Evolutionary conservation across 1,284 basidiomycete genomes (phyloP).

Genomic region (Trametes sp.): DNA sequence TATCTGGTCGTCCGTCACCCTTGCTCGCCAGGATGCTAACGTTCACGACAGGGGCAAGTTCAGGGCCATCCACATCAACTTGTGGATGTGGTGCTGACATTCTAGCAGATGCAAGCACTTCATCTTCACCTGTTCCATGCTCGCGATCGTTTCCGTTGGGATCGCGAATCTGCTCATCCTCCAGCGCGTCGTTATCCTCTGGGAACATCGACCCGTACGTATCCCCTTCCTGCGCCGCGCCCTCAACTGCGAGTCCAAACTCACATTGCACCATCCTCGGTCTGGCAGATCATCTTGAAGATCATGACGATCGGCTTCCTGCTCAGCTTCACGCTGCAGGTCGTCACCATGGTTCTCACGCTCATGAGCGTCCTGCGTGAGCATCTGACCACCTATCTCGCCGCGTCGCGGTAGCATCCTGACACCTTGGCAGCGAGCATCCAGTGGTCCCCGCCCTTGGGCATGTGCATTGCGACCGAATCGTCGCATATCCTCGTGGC

Average conservation of each 20-base stretch:
- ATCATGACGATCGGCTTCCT: slow-evolving; percentile 38
- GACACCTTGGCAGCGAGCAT: slow-evolving; percentile 30
- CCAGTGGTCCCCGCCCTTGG: slow-evolving; percentile 29
- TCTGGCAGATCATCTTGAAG: slow-evolving; percentile 35
- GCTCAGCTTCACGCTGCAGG: slow-evolving; percentile 37
- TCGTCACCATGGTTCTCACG: slow-evolving; percentile 35
- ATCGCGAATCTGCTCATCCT: slow-evolving; percentile 43
- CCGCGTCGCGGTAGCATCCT: background rate
- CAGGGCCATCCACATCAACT: too few relatives aligned
- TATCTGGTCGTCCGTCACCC: too few relatives aligned
- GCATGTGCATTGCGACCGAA: slow-evolving; percentile 38
- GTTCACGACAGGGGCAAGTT: slow-evolving; percentile 14
- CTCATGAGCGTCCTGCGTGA: slow-evolving; percentile 33
- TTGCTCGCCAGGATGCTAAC: background rate
- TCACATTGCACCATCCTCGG: background rate
- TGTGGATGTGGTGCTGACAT: background rate
- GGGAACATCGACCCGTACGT: slow-evolving; percentile 41
- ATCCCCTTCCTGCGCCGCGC: background rate
- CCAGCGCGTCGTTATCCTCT: slow-evolving; percentile 41
- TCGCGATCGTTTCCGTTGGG: slow-evolving; percentile 38
- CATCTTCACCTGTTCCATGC: slow-evolving; percentile 35
- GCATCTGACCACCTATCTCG: slow-evolving; percentile 3
- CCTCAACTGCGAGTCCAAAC: background rate
- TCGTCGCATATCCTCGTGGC: slow-evolving; percentile 33
- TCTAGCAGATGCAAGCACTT: slow-evolving; percentile 37